Conservation (phyloP, 768 basidiomycete genomes). For the Leccinum subgranulosum region DNA sequence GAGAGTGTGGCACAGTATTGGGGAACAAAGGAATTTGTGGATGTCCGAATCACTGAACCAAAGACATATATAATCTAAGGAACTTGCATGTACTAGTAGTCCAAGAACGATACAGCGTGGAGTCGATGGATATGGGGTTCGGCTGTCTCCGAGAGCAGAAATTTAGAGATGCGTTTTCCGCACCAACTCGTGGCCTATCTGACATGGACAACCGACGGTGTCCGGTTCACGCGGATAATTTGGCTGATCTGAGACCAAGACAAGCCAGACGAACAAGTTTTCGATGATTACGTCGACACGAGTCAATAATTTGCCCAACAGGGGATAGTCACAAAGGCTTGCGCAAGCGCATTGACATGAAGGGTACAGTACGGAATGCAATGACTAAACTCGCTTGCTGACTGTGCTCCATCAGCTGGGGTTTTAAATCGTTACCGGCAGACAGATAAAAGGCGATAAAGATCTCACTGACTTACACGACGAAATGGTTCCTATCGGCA, state of each 20-base stretch:
- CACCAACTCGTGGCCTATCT: no score
- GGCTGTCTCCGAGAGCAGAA: no score
- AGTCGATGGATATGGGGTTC: no score
- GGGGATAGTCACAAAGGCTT: background rate
- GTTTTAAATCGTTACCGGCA: background rate
- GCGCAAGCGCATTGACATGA: background rate
- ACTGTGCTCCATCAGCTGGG: background rate
- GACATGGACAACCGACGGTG: no score
- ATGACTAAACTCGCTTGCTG: background rate
- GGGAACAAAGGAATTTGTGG: constrained; percentile 7
- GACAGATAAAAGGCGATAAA: background rate
- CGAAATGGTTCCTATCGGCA: constrained; percentile 16
- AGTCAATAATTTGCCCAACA: background rate
- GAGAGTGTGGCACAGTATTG: constrained; percentile 10
- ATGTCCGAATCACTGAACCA: constrained; percentile 4
- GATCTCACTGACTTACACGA: background rate
- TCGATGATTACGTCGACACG: no score
- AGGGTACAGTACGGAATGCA: background rate
- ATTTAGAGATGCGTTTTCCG: no score
- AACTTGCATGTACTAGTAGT: background rate
- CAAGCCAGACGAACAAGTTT: no score
- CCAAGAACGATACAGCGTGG: background rate
- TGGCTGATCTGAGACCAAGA: no score
- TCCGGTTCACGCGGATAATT: no score
- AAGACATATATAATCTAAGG: background rate